Conservation (phyloP, 345 rosid species). For the Eutrema yunnanense region DNA sequence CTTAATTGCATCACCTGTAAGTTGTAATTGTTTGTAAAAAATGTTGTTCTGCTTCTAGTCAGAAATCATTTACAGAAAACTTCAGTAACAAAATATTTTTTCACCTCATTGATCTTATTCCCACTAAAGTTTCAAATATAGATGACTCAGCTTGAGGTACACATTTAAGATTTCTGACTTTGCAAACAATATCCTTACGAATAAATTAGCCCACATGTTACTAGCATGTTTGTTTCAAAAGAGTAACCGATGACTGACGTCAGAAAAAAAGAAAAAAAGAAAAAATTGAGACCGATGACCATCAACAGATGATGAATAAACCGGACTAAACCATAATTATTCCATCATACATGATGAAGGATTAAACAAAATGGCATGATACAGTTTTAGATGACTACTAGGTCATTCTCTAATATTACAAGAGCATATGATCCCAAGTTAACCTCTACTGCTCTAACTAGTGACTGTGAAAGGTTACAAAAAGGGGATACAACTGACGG, state of each 20-base stretch:
- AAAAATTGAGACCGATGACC: neutral
- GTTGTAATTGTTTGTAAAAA: constrained; percentile 12
- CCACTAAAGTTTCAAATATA: neutral
- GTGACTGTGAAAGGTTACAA: constrained; percentile 23
- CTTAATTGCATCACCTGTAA: no score
- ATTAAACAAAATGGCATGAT: constrained; percentile 8
- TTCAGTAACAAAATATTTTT: neutral
- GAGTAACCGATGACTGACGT: neutral
- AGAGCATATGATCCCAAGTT: constrained; percentile 15
- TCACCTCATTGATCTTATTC: neutral
- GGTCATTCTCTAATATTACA: constrained; percentile 13
- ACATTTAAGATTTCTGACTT: neutral
- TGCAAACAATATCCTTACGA: no score
- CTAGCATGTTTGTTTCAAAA: neutral
- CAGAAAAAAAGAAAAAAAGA: neutral
- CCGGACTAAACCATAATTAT: neutral
- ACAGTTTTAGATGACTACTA: constrained; percentile 26
- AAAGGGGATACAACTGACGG: neutral
- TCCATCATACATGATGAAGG: constrained; percentile 1
- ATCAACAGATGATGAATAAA: constrained; percentile 7
- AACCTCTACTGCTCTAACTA: constrained; percentile 21
- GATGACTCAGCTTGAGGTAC: neutral
- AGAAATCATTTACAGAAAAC: neutral
- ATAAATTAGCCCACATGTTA: neutral
- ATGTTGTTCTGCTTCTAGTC: neutral